Evolutionary conservation across 176 grass and related monocot genomes (phyloP), one percentile per base, ranked within the genome.

Genomic region (Poa pratensis): DNA sequence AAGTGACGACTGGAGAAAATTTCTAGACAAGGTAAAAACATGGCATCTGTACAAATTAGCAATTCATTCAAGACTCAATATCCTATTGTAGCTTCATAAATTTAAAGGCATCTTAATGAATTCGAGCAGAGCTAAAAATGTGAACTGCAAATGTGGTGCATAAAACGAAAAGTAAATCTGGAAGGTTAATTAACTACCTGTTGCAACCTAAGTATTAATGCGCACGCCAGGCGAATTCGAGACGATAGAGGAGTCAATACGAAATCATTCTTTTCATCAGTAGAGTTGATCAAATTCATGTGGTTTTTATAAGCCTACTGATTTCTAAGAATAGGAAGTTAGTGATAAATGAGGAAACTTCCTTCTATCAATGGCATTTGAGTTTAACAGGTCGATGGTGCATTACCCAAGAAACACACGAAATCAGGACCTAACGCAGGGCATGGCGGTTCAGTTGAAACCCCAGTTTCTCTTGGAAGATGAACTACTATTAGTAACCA

Each of bases 381-480:
- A 32, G 45, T 75, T 75, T 75, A 51, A 52, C 70, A 50, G 70
- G 70, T 30, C 72, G 72, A 19, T 51, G 72, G 46, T 73, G 69
- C 42, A 73, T 48, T 45, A 71, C 19, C 10, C 68, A 71, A 71
- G 37, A n/a, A 69, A 69, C 69, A 73, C n/a, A 48, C n/a, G 12
- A 42, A 73, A 73, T 50, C 15, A 73, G 45, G 45, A 73, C 23
- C 23, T 73, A 73, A 27, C 14, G 13, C 22, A 73, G 43, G 70
- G 14, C 23, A 18, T 50, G 70, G 23, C 23, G 70, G 70, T 5
- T 73, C 43, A 73, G 70, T 28, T 28, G 23, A 28, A 50, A 46
- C 70, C 68, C 13, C 70, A 49, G 46, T 73, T 73, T 48, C 22
- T 73, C 70, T 27, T 9, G 12, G 69, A 73, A 9, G 23, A 27